Conservation (phyloP, 148 eudicot genomes). For the Amaranthus palmeri region DNA sequence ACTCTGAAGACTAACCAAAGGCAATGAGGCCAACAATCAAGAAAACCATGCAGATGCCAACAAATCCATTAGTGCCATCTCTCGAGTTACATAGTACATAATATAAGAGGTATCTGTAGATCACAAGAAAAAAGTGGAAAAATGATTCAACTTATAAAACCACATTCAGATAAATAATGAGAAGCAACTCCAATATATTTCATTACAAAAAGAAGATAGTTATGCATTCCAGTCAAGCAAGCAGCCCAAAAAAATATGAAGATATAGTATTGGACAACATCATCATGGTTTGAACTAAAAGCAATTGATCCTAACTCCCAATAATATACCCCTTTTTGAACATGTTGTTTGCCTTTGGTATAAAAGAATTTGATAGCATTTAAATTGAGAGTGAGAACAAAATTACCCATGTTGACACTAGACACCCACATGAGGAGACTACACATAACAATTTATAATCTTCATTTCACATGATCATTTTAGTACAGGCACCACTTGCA, state of each 20-base stretch:
- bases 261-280: not conserved
- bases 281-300: not conserved
- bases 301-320: not conserved
- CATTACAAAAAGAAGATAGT: not conserved
- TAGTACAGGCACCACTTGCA: too few relatives aligned
- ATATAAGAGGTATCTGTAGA: slow-evolving; percentile 64
- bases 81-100: slow-evolving; percentile 43
- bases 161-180: not conserved
- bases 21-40: slow-evolving; percentile 72
- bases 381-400: not conserved
- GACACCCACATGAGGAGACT: too few relatives aligned
- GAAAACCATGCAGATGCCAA: slow-evolving; percentile 49
- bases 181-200: not conserved
- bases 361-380: not conserved
- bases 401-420: too few relatives aligned
- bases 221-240: not conserved
- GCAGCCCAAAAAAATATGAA: not conserved
- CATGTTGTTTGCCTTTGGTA: not conserved
- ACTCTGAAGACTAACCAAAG: slow-evolving; percentile 49
- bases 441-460: too few relatives aligned
- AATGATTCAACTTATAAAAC: not conserved
- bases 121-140: slow-evolving; percentile 9
- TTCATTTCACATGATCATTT: too few relatives aligned
- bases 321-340: not conserved
- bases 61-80: slow-evolving; percentile 34